Percentiles rank a stretch among this genome's conserved stretches.
These are phyloP conservation scores for Lycium ferocissimum DNA, from an alignment of 257 asterid species.

Conservation along the genomic window DNA sequence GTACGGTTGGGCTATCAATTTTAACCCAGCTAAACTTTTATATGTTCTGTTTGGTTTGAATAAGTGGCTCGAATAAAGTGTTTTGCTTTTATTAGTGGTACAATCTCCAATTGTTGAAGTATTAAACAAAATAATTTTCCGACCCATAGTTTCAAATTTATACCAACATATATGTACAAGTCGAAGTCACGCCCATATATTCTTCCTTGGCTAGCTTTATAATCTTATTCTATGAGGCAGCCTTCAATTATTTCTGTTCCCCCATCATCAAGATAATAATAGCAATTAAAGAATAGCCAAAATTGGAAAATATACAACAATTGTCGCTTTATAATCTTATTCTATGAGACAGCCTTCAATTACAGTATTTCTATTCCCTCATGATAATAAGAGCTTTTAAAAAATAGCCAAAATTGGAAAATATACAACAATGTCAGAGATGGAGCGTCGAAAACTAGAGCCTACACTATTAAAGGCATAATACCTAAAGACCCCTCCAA, in stretches of 20 bases:
- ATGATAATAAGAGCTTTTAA: background rate
- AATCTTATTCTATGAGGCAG: background rate
- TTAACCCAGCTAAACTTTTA: background rate
- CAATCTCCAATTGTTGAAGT: background rate
- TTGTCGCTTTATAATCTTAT: background rate
- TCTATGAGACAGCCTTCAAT: background rate
- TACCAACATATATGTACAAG: background rate
- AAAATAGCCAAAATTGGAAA: too few relatives aligned
- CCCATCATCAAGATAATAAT: background rate
- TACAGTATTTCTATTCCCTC: background rate
- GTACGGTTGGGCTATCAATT: too few relatives aligned
- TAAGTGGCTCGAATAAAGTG: background rate
- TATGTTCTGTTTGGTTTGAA: background rate
- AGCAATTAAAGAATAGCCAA: too few relatives aligned
- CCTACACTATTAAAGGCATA: too few relatives aligned
- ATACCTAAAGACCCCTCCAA: too few relatives aligned
- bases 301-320: background rate
- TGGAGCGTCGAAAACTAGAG: too few relatives aligned
- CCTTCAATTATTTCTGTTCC: background rate
- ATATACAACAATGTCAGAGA: background rate
- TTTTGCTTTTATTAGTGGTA: background rate
- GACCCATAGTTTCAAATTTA: slow-evolving; percentile 8
- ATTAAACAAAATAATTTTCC: background rate
- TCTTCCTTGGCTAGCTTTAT: background rate
- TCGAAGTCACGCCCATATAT: background rate